Conservation (phyloP, 768 basidiomycete species). For the Tylopilus sp. region DNA sequence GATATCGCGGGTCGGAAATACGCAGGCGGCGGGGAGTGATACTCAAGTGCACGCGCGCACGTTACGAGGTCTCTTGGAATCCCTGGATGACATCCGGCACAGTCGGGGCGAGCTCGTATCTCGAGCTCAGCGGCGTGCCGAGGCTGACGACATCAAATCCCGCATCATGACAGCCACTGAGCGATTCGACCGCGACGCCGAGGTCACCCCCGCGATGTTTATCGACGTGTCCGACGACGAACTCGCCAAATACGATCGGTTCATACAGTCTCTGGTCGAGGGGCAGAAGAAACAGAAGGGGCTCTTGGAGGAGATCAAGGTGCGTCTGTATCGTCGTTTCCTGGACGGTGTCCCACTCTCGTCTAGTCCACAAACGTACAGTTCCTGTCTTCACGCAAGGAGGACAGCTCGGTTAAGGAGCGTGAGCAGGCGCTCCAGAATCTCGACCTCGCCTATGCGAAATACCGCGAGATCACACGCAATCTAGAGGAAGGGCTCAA, state of each 20-base stretch:
- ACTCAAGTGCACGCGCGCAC: constrained; percentile 66
- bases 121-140: constrained; percentile 58
- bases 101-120: constrained; percentile 59
- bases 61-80: constrained; percentile 72
- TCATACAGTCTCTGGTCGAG: constrained; percentile 55
- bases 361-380: constrained; percentile 59
- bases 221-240: constrained; percentile 79
- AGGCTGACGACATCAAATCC: constrained; percentile 69
- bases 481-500: constrained; percentile 90
- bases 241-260: constrained; percentile 77
- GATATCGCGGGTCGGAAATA: constrained; percentile 27
- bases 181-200: constrained; percentile 60
- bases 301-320: constrained; percentile 67
- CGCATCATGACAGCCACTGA: constrained; percentile 64
- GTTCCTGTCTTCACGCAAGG: constrained; percentile 74
- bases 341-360: not conserved
- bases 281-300: constrained; percentile 59
- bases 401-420: constrained; percentile 73
- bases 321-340: constrained; percentile 27
- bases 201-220: constrained; percentile 84
- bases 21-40: constrained; percentile 39
- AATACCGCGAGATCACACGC: constrained; percentile 78
- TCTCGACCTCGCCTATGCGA: constrained; percentile 81
- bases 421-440: constrained; percentile 80
- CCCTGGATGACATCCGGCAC: constrained; percentile 68